Evolutionary conservation across 306 rosid species (phyloP).

Genomic region (Argentina anserina): DNA sequence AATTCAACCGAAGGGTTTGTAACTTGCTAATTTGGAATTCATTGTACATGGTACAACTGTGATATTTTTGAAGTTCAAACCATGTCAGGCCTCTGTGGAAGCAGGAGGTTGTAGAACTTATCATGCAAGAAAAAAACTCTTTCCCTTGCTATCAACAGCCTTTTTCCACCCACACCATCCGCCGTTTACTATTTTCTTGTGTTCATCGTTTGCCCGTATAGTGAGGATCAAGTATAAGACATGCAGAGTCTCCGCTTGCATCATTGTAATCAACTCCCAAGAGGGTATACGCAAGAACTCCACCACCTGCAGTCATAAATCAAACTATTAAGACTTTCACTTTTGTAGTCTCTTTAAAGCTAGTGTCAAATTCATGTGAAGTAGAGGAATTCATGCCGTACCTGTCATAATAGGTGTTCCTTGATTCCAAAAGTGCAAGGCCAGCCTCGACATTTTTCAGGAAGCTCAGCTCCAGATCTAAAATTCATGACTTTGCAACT

Average conservation of each 20-base stretch:
- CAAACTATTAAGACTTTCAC: not conserved
- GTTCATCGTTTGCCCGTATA: slow-evolving; percentile 79
- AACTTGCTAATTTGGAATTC: not conserved
- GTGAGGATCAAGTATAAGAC: slow-evolving; percentile 95
- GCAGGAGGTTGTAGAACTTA: slow-evolving; percentile 86
- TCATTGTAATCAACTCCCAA: slow-evolving; percentile 93
- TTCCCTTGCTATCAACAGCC: slow-evolving; percentile 88
- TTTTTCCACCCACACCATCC: slow-evolving; percentile 99
- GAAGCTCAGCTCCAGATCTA: slow-evolving; percentile 95
- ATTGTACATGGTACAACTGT: not conserved
- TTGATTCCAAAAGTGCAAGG: slow-evolving; percentile 87
- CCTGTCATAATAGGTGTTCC: slow-evolving; percentile 98
- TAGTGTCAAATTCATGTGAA: not conserved
- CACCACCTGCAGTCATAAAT: slow-evolving; percentile 68
- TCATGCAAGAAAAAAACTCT: slow-evolving; percentile 77
- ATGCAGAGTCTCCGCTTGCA: slow-evolving; percentile 84
- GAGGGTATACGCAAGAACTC: slow-evolving; percentile 93
- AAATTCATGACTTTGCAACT: slow-evolving; percentile 87
- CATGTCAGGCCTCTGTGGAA: slow-evolving; percentile 95
- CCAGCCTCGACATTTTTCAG: slow-evolving; percentile 93
- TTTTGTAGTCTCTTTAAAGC: not conserved
- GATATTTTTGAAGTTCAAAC: slow-evolving; percentile 35
- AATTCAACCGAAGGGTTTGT: too few species aligned
- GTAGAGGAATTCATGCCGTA: slow-evolving; percentile 14
- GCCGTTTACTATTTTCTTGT: slow-evolving; percentile 69